phyloP scores from a whole-genome alignment of 495 filamentous ascomycete genomes.

The Daldinia caldariorum region DNA sequence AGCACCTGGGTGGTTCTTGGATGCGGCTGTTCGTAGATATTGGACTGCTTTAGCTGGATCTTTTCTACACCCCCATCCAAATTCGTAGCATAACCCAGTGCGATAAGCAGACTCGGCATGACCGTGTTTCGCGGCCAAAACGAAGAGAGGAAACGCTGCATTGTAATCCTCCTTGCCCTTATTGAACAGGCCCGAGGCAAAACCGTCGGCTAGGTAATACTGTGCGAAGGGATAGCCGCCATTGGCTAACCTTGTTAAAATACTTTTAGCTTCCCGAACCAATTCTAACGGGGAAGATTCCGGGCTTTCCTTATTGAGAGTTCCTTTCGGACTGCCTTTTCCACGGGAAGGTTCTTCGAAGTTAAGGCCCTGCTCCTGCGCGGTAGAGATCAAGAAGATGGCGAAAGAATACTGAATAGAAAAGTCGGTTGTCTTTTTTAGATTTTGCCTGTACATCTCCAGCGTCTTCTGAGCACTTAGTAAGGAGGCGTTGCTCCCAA shows the following conservation, averaged over 20 bases:
- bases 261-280: slow-evolving; percentile 85
- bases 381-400: slow-evolving; percentile 87
- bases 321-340: slow-evolving; percentile 57
- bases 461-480: slow-evolving; percentile 90
- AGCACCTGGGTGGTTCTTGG: slow-evolving; percentile 93
- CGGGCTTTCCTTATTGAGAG: slow-evolving; percentile 56
- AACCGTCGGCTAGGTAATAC: slow-evolving; percentile 96
- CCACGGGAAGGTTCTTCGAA: slow-evolving; percentile 52
- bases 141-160: slow-evolving; percentile 88
- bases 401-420: slow-evolving; percentile 94
- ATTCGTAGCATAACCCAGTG: slow-evolving; percentile 94
- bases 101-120: slow-evolving; percentile 97
- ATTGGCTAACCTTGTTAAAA: slow-evolving; percentile 85
- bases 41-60: slow-evolving; percentile 91
- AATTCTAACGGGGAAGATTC: slow-evolving; percentile 69
- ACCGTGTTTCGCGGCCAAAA: slow-evolving; percentile 94
- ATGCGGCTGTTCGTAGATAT: slow-evolving; percentile 88
- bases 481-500: slow-evolving; percentile 88
- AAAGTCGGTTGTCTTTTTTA: slow-evolving; percentile 93
- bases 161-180: slow-evolving; percentile 92
- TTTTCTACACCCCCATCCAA: slow-evolving; percentile 93
- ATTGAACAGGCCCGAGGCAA: slow-evolving; percentile 91
- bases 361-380: slow-evolving; percentile 69
- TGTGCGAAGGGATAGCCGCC: slow-evolving; percentile 94
- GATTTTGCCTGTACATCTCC: slow-evolving; percentile 95